A percentile compares a stretch with the other conserved stretches of the same genome.
These are phyloP conservation scores for Fusarium hainanense DNA, from an alignment of 2,329 filamentous ascomycete genomes.

Conservation along the genomic window DNA sequence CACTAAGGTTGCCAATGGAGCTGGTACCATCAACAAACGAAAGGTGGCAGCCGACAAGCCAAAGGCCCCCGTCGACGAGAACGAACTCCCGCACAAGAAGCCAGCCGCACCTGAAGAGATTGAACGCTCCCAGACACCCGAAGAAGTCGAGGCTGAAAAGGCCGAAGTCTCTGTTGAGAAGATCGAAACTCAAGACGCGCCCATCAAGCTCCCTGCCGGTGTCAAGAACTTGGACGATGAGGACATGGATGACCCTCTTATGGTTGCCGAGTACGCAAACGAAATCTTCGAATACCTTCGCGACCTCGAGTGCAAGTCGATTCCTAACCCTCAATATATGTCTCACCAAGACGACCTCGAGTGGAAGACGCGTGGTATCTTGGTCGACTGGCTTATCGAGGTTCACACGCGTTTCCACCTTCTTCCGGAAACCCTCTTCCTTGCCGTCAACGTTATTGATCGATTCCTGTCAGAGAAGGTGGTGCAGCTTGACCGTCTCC, in stretches of 20 bases:
- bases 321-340: conserved; percentile 96
- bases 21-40: conserved; percentile 79
- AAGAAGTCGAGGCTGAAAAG: conserved; percentile 37
- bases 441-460: conserved; percentile 98
- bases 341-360: conserved; percentile 92
- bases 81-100: conserved; percentile 77
- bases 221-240: conserved; percentile 81
- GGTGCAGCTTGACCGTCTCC: conserved; percentile 93
- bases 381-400: conserved; percentile 98
- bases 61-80: conserved; percentile 67
- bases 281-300: conserved; percentile 98
- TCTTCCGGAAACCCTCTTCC: conserved; percentile 94
- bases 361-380: conserved; percentile 98
- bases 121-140: conserved; percentile 54
- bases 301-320: conserved; percentile 80
- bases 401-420: conserved; percentile 97
- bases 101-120: conserved; percentile 58
- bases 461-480: conserved; percentile 96
- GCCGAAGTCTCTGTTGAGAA: conserved; percentile 20
- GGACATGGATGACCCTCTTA: conserved; percentile 91
- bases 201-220: conserved; percentile 38
- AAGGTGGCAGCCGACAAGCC: conserved; percentile 68
- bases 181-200: conserved; percentile 28
- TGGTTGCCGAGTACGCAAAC: conserved; percentile 96
- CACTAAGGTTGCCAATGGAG: conserved; percentile 73